phyloP scores from a whole-genome alignment of 164 flowering plant genomes.

The Euptelea pleiosperma region DNA sequence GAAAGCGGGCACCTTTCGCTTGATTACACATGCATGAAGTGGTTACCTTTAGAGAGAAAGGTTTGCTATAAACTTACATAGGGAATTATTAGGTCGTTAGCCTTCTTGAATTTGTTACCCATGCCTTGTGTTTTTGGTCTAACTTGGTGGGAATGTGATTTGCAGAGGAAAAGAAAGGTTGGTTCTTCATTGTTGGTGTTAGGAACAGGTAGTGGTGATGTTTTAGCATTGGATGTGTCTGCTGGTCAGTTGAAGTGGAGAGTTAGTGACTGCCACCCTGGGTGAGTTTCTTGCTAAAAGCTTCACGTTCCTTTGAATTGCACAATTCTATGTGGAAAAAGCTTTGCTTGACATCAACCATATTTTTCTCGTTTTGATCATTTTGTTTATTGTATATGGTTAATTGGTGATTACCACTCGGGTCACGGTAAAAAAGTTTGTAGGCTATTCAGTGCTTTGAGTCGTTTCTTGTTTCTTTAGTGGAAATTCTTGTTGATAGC shows the following conservation, averaged over 20 bases:
- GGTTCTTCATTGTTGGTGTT: constrained; percentile 51
- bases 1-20: constrained; percentile 81
- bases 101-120: background rate
- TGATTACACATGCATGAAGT: constrained; percentile 91
- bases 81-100: background rate
- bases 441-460: too few relatives aligned
- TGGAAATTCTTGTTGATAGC: too few relatives aligned
- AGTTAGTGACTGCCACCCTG: constrained; percentile 82
- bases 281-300: constrained; percentile 44
- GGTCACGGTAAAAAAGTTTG: background rate
- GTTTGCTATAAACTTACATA: constrained; percentile 24
- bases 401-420: background rate
- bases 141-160: background rate
- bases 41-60: constrained; percentile 66
- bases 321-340: background rate
- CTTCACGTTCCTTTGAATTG: background rate
- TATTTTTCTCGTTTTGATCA: background rate
- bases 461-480: too few relatives aligned
- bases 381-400: background rate
- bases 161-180: constrained; percentile 69
- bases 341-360: background rate
- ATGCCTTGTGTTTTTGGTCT: background rate
- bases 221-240: constrained; percentile 79
- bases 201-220: constrained; percentile 93
- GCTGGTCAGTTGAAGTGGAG: constrained; percentile 85